Evolutionary conservation across 2,329 filamentous ascomycete genomes (phyloP), one percentile per base, ranked within the genome.

Genomic region (Pseudogymnoascus sp.): DNA sequence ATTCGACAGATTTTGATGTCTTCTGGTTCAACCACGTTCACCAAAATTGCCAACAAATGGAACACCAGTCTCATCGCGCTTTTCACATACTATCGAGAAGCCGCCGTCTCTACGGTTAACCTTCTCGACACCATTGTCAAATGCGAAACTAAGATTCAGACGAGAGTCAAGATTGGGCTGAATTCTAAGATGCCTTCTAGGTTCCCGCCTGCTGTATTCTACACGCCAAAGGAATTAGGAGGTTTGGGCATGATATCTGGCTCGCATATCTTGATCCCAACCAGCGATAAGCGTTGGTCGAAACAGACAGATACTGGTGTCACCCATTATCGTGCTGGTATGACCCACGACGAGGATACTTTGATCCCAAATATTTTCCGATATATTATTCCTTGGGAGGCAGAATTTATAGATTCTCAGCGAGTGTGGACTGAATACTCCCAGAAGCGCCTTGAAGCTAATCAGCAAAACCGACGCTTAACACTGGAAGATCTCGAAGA

Each of bases 31-130:
- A 99, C 94, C 0, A 99, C 94, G 0, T 99, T 99, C 77, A 99
- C 94, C 52, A 99, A 99, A 82, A 99, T 99, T 71, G 94, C 95
- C 55, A 99, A 99, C 78, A 99, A 99, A 78, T 99, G 95, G 94
- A 99, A 99, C 76, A 99, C 94, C 0, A 94, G 91, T 1, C 77
- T 99, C 67, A 99, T 99, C 70, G 92, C 94, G 0, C 83, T 99
- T 27, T 99, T 99, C 77, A 97, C 94, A 0, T 99, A 99, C 76
- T 99, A 99, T 73, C 90, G 94, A 73, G 94, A 99, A 73, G 94
- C 94, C 58, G 94, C 94, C 13, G 93, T 97, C 1, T 96, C 93
- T 0, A 99, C 95, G 0, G 90, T 97, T 64, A 89, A 91, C 65
- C 80, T 99, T 4, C 82, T 99, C 2, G 94, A 99, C 72, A 97